A percentile compares a stretch with the other conserved stretches of the same genome.
phyloP scores from a whole-genome alignment of 495 filamentous ascomycete genomes.

The Astrothelium subdiscretum region DNA sequence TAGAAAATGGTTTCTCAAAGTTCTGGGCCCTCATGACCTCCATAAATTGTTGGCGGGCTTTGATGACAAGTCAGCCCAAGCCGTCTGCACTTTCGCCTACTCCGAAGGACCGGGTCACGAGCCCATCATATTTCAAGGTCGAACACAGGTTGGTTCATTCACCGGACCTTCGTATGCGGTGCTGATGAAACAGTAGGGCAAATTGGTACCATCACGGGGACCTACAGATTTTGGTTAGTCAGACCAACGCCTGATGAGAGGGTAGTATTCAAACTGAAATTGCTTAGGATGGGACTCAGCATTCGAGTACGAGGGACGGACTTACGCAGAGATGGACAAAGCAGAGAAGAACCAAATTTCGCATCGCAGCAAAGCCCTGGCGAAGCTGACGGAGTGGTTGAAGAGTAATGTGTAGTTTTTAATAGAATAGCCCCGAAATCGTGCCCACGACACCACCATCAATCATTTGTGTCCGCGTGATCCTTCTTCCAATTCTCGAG shows the following conservation, averaged over 20 bases:
- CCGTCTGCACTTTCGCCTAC: conserved; percentile 94
- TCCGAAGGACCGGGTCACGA: conserved; percentile 74
- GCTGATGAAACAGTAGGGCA: conserved; percentile 37
- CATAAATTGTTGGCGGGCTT: conserved; percentile 88
- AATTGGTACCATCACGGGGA: conserved; percentile 67
- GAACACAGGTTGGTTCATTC: conserved; percentile 38
- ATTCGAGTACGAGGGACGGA: conserved; percentile 89
- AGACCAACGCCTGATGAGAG: background rate
- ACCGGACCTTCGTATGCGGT: background rate
- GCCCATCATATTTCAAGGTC: conserved; percentile 81
- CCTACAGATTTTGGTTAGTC: conserved; percentile 67
- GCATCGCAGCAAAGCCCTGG: conserved; percentile 74
- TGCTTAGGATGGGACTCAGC: conserved; percentile 77
- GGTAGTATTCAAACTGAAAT: background rate
- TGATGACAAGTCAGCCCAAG: conserved; percentile 78
- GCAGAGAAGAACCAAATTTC: conserved; percentile 85
- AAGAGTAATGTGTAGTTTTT: conserved; percentile 27
- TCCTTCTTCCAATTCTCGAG: conserved; percentile 68
- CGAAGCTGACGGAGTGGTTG: conserved; percentile 78
- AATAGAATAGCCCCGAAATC: background rate
- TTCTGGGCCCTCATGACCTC: conserved; percentile 68
- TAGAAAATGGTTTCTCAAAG: conserved; percentile 87
- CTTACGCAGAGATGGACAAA: conserved; percentile 96
- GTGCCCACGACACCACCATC: too few relatives aligned
- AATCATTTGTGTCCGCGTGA: conserved; percentile 20